These are phyloP conservation scores for Tephrocybe sp. DNA, from an alignment of 768 basidiomycete genomes.

Conservation along the genomic window DNA sequence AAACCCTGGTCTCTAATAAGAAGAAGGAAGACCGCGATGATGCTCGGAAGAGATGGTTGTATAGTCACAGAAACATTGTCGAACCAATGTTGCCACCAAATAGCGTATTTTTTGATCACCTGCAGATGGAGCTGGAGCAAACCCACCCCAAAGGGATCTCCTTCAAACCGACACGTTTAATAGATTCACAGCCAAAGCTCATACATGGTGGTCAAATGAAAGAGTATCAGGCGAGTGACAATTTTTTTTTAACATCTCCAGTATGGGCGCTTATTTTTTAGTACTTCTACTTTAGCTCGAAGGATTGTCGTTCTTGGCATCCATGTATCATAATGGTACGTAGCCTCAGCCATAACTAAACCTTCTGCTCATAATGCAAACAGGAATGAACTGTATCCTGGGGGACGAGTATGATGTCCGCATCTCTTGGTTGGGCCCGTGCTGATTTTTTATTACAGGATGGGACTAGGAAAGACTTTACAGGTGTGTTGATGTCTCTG, in stretches of 20 bases:
- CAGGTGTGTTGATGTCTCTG: conserved; percentile 35
- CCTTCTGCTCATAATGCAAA: not conserved
- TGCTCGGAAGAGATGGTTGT: conserved; percentile 46
- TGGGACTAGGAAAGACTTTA: conserved; percentile 67
- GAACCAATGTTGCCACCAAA: conserved; percentile 44
- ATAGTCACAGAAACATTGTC: conserved; percentile 43
- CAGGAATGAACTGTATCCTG: conserved; percentile 70
- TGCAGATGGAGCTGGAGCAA: conserved; percentile 29
- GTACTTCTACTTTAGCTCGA: conserved; percentile 39
- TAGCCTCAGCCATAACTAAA: not conserved
- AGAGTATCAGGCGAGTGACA: conserved; percentile 60
- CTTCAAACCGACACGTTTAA: conserved; percentile 35
- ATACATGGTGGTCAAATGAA: conserved; percentile 64
- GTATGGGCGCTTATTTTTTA: not conserved
- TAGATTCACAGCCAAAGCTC: conserved; percentile 48
- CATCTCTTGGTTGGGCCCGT: too few species aligned
- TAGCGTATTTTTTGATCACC: conserved; percentile 34
- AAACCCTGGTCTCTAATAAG: conserved; percentile 37
- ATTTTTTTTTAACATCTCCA: not conserved
- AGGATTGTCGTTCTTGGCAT: conserved; percentile 65
- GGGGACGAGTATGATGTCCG: conserved; percentile 65
- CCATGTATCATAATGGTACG: conserved; percentile 68
- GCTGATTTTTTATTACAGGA: conserved; percentile 31
- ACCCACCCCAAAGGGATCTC: conserved; percentile 11
- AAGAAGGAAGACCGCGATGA: conserved; percentile 39